Evolutionary conservation across 495 filamentous ascomycete genomes (phyloP).

Genomic region (Hypoxylon rickii): DNA sequence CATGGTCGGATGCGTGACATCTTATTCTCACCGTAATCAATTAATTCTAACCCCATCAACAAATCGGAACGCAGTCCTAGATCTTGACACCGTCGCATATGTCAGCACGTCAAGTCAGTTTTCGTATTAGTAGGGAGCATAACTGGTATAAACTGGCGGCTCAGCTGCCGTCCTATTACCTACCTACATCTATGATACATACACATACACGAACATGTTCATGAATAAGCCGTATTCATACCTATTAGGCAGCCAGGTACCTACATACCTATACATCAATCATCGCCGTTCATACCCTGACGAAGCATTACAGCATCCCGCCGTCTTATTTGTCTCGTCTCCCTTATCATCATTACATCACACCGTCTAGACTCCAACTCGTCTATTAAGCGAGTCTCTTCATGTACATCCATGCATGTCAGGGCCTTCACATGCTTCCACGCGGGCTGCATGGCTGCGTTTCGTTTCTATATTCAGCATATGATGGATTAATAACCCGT

Average conservation of each 20-base stretch:
- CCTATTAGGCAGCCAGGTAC: too few relatives aligned
- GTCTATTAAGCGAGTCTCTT: slow-evolving; percentile 28
- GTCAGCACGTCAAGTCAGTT: slow-evolving; percentile 17
- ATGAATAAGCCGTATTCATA: too few relatives aligned
- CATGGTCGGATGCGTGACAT: slow-evolving; percentile 16
- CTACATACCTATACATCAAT: too few relatives aligned
- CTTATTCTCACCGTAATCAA: slow-evolving; percentile 5
- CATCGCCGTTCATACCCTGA: slow-evolving; percentile 9
- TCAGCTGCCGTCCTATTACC: slow-evolving; percentile 10
- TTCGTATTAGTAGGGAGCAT: slow-evolving; percentile 20
- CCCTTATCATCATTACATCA: slow-evolving; percentile 31
- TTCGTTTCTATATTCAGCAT: slow-evolving; percentile 20
- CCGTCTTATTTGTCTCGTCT: slow-evolving; percentile 8
- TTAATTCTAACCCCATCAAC: slow-evolving; percentile 6
- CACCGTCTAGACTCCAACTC: slow-evolving; percentile 22
- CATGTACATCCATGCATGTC: slow-evolving; percentile 22
- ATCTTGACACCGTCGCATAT: slow-evolving; percentile 8
- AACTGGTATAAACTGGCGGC: slow-evolving; percentile 10
- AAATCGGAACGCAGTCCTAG: slow-evolving; percentile 22
- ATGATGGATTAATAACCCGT: slow-evolving; percentile 15
- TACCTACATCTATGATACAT: not conserved
- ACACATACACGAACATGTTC: too few relatives aligned
- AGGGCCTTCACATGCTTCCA: slow-evolving; percentile 30
- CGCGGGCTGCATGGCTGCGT: not conserved
- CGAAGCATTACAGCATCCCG: slow-evolving; percentile 17